Evolutionary conservation across 2,329 filamentous ascomycete species (phyloP), one percentile per base, ranked within the genome.

Genomic region (Huntiella moniliformis): DNA sequence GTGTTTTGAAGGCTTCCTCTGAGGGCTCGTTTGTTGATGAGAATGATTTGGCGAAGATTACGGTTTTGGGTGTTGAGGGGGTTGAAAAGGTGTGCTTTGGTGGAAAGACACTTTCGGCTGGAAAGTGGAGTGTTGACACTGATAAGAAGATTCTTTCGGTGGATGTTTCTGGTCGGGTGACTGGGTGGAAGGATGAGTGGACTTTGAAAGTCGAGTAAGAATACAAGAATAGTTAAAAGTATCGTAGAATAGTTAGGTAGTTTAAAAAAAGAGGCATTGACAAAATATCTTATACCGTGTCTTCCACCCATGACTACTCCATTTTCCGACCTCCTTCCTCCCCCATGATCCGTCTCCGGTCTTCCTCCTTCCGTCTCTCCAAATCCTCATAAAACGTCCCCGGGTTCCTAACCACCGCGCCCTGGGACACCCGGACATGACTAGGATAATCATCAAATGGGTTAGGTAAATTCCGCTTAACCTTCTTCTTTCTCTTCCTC

Each of bases 41-140:
- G 0, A 79, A 77, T 53, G 58, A 67, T 0, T 61, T 83, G 11
- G 71, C 67, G 1, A 78, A 76, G 50, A 65, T 82, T 34, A 81
- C 74, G 0, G 57, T 84, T 38, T 52, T 82, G 50, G 79, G 79
- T 16, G 63, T 79, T 1, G 50, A 51, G 4, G 52, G 57, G 53
- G 53, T 65, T 32, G 56, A 53, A 0, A 58, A 54, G n/a, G 70
- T 82, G 1, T 61, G 58, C 16, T 57, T 80, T 5, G 73, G 78
- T 53, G 70, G 67, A 0, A 51, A 57, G 31, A 47, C 51, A 1
- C 52, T 81, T 7, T 58, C 57, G 0, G 53, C 53, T 8, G 55
- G 53, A 4, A 33, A 22, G 10, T 71, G 74, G 58, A 55, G 54
- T 1, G 76, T 71, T 50, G 63, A 74, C 54, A 50, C 54, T 12